These are phyloP conservation scores for Panaeolus papilionaceus DNA, from an alignment of 768 basidiomycete species.

Conservation along the genomic window DNA sequence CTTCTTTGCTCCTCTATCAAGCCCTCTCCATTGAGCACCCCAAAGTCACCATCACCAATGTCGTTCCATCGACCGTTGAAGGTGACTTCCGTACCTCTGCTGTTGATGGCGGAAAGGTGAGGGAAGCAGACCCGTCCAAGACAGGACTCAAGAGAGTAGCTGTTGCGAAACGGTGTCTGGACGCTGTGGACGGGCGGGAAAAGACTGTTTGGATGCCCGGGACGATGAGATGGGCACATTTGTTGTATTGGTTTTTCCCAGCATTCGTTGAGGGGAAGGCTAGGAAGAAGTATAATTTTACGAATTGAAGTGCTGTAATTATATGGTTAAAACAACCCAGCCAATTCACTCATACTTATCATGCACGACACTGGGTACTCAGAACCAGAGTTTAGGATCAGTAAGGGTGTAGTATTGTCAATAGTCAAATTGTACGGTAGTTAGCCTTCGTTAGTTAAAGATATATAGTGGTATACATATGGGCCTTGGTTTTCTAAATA, in stretches of 20 bases:
- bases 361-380: no score
- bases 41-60: conserved; percentile 60
- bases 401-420: background rate
- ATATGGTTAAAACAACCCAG: no score
- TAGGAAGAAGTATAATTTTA: conserved; percentile 66
- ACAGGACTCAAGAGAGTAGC: conserved; percentile 61
- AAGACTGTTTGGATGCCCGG: conserved; percentile 65
- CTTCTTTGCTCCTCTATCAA: conserved; percentile 79
- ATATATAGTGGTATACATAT: background rate
- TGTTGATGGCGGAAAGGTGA: conserved; percentile 59
- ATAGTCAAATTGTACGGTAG: background rate
- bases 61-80: conserved; percentile 75
- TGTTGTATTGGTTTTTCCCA: conserved; percentile 73
- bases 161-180: conserved; percentile 66
- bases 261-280: conserved; percentile 61
- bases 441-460: background rate
- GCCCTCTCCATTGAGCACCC: conserved; percentile 84
- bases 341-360: no score
- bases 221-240: conserved; percentile 51
- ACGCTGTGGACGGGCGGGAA: conserved; percentile 63
- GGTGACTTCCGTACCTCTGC: conserved; percentile 83
- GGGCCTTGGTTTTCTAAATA: background rate
- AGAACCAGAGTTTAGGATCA: no score
- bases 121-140: conserved; percentile 60
- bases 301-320: background rate